Percentiles rank a stretch among this genome's conserved stretches.
These are phyloP conservation scores for Aphanomyces astaci DNA, from an alignment of 352 stramenopile species.

Conservation along the genomic window DNA sequence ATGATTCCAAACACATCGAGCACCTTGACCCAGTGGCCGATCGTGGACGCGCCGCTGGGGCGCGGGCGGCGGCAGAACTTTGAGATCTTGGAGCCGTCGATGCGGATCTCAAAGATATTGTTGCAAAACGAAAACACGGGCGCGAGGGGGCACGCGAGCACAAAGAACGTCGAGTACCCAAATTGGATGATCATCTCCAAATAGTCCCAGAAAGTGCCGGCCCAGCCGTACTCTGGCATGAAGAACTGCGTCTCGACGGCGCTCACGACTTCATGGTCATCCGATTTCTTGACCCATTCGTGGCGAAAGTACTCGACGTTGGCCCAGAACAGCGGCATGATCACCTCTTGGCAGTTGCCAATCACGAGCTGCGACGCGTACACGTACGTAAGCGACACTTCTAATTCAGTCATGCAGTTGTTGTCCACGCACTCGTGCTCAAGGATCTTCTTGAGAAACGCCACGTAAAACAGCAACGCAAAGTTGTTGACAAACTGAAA, in stretches of 20 bases:
- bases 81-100: slow-evolving; percentile 81
- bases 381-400: slow-evolving; percentile 87
- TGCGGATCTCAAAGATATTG: slow-evolving; percentile 89
- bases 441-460: slow-evolving; percentile 85
- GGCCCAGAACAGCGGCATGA: slow-evolving; percentile 64
- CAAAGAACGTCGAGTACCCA: slow-evolving; percentile 85
- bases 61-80: slow-evolving; percentile 69
- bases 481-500: slow-evolving; percentile 97
- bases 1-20: slow-evolving; percentile 84
- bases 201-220: slow-evolving; percentile 89
- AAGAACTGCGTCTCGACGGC: slow-evolving; percentile 65
- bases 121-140: slow-evolving; percentile 87
- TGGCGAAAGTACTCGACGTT: slow-evolving; percentile 48
- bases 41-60: slow-evolving; percentile 68
- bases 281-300: slow-evolving; percentile 31
- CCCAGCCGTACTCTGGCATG: slow-evolving; percentile 76
- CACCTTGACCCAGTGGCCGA: slow-evolving; percentile 90
- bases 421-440: slow-evolving; percentile 54
- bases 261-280: slow-evolving; percentile 7
- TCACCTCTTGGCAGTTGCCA: slow-evolving; percentile 69
- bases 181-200: slow-evolving; percentile 89
- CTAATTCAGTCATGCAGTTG: slow-evolving; percentile 85
- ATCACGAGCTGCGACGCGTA: slow-evolving; percentile 84
- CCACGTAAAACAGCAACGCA: slow-evolving; percentile 92
- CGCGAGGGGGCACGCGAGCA: slow-evolving; percentile 88